Base-by-base conservation (phyloP, 2,329 filamentous ascomycete genomes). In the Pseudogymnoascus sp. region DNA sequence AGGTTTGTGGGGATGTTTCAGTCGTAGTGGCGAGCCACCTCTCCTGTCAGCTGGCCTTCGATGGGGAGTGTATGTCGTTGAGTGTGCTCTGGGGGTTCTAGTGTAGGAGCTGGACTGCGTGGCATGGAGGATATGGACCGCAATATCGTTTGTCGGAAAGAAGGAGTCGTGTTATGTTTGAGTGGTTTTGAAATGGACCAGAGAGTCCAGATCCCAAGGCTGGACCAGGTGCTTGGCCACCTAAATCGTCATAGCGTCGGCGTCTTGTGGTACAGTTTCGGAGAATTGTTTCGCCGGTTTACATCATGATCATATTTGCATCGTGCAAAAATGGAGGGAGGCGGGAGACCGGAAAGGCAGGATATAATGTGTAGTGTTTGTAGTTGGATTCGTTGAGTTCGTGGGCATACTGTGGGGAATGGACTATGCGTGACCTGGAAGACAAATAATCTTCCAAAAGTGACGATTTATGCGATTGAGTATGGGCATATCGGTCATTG, bases 151-250 rank as follows among this genome's bases (percentile, higher is more conserved):
- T 6, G 48, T 34, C 28, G 25, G n/a, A 54, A 57, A 57, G 48
- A 34, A 57, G 25, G 48, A 57, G 28, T 57, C 48, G 48, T 54
- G 48, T 19, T 57, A 34, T 57, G 48, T 57, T 57, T 57, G 48
- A 19, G 48, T 57, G 25, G 48, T 31, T 57, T 57, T 57, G n/a
- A 34, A 57, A 57, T 34, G n/a, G 28, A 57, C 48, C 25, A 34
- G 25, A 57, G 6, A 57, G 25, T 57, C 48, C 28, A 57, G 16
- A 34, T 6, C 28, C 48, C 48, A 34, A 57, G 28, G 25, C 48
- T 57, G 48, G 48, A 1, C 25, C 48, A 57, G 48, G n/a, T 19
- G 25, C 48, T 54, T 54, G 25, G 48, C 48, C 48, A 57, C 48
- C 48, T 19, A 57, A 57, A 57, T 34, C 48, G 28, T 57, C 48